Base-by-base conservation (phyloP, 169 alveolate genomes). In the Plasmodium coatneyi region DNA sequence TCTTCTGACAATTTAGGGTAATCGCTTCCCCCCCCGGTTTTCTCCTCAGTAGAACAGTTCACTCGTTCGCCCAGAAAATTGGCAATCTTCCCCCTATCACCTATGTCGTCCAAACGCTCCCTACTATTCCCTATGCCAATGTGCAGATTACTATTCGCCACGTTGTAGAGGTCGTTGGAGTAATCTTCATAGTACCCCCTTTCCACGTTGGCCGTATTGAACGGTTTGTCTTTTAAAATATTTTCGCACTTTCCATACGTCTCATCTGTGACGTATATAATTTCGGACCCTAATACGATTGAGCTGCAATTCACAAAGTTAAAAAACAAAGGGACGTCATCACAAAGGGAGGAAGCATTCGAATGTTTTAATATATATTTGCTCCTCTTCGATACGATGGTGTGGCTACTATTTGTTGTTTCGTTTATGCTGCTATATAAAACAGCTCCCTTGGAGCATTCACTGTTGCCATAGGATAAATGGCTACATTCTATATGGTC, bases 211-310 rank as follows among this genome's bases (percentile, higher is more conserved):
- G 83, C 60, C 9, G 49, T 70, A 36, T 80, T 12, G 74, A 91
- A 91, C 3, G 95, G 95, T 81, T 91, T 91, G 78, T 91, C 95
- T 43, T 91, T 91, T 60, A 91, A 91, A 34, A 91, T 91, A 32
- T 91, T 91, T 81, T 91, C 95, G 72, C 95, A 91, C 74, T 91
- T 91, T 3, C 95, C 95, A 71, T 91, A 82, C 16, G 95, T 91
- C 22, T 91, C 95, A 91, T 91, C 95, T 5, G 95, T 91, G 52
- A 81, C 95, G 56, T 91, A 91, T 39, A 91, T 91, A 66, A 91
- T 91, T 91, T 91, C 89, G 12, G 95, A 32, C 19, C 95, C 95
- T 32, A 91, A 52, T n/a, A 91, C 84, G 7, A 71, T 91, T 19
- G 95, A 91, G 41, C 86, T 70, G 14, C 95, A 81, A 32, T 91